Evolutionary conservation across 2,329 filamentous ascomycete species (phyloP), one percentile per base, ranked within the genome.

Genomic region (Calonectria fujianensis): DNA sequence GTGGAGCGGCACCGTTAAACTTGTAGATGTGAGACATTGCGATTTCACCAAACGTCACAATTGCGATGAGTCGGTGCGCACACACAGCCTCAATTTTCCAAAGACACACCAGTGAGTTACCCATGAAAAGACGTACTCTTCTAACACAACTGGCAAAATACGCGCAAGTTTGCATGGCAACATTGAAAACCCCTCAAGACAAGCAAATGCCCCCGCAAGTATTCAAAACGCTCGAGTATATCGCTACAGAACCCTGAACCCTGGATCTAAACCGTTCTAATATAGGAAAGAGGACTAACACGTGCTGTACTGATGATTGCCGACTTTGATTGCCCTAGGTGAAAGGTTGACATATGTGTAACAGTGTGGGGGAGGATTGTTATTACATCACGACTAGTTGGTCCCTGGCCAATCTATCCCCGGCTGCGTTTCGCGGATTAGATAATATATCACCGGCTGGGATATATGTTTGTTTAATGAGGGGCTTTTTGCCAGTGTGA

Each of bases 331-430:
- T 63, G n/a, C 24, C 20, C 14, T 39, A 18, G 7, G 10, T 9
- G 37, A 5, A 16, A 24, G 27, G 27, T 39, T 63, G n/a, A 18
- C 57, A 27, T 41, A 63, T 41, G 35, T 63, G 57, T 41, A 63
- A 63, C 57, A 41, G 27, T 63, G 57, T 29, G 57, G 57, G 37
- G 35, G 39, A 16, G 14, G n/a, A 29, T 63, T 39, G 6, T 63
- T 29, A 63, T 63, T 63, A 24, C 57, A 16, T 63, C 35, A 41
- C 27, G 14, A 20, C 8, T 14, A 20, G 18, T 16, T 24, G 24
- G 35, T 41, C n/a, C 57, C 57, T 41, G 14, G 14, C 24, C 37
- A 63, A 63, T 63, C 57, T 63, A 63, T 63, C 27, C 24, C n/a
- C 37, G 57, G 57, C 27, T 18, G n/a, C 27, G 13, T 63, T 27